These are phyloP conservation scores for Picea glauca DNA, from an alignment of 75 land plant species.

Conservation along the genomic window DNA sequence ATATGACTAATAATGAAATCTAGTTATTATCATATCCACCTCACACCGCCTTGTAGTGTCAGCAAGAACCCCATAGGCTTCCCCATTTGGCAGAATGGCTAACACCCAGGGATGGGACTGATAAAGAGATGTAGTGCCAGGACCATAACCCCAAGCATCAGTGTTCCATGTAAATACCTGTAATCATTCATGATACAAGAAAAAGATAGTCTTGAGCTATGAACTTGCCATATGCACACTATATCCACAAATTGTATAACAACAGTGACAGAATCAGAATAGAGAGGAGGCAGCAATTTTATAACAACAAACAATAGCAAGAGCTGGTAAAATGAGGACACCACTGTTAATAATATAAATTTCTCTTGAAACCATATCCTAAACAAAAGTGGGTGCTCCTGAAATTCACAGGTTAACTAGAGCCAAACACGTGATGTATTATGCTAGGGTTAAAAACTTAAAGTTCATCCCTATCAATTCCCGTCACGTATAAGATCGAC, in stretches of 20 bases:
- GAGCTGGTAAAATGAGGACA: neutral
- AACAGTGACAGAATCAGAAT: neutral
- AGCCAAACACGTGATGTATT: too few species aligned
- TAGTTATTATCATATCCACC: constrained; percentile 33
- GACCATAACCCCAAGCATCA: constrained; percentile 94
- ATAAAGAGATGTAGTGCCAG: constrained; percentile 80
- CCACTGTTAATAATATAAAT: too few species aligned
- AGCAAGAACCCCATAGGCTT: constrained; percentile 84
- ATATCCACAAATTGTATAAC: neutral
- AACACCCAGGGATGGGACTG: constrained; percentile 99
- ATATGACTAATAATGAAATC: too few species aligned
- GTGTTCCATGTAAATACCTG: constrained; percentile 97
- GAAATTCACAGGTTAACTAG: too few species aligned
- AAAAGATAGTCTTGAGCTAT: neutral
- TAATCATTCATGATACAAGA: neutral
- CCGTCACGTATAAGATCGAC: neutral
- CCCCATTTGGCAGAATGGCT: constrained; percentile 79
- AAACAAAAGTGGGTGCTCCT: too few species aligned
- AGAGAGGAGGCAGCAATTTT: neutral
- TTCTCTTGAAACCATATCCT: neutral
- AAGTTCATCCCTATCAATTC: neutral
- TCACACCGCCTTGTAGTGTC: constrained; percentile 91
- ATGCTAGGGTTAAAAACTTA: too few species aligned
- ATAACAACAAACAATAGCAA: neutral
- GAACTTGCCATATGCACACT: neutral